Base-by-base conservation (phyloP, 768 basidiomycete species). In the Hydnum rufescens region DNA sequence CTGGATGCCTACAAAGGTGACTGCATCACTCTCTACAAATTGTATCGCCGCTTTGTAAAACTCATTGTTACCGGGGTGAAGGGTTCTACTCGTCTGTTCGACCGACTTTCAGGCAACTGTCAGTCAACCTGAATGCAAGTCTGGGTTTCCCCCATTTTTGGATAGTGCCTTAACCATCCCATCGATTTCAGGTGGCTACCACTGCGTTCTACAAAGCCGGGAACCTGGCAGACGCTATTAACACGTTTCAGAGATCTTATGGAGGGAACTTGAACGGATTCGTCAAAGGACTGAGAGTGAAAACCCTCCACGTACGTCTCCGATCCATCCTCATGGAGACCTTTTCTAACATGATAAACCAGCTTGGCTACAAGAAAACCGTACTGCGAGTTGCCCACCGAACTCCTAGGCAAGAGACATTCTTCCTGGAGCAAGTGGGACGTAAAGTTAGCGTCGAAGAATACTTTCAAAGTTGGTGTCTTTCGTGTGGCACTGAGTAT, bases 261-360 rank as follows among this genome's bases (percentile, higher is more conserved):
- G 54, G 39, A 4, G 31, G 51, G 3, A 48, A 51, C 19, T 36
- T 50, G 31, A 68, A 67, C n/a, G 74, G 65, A 0, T 87, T 84
- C 57, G 78, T 74, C 36, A 75, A 70, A 54, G 73, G 80, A 4
- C 71, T 86, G 2, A 68, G 85, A 34, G 66, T 88, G 46, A 70
- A 69, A 61, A 75, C 82, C 18, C 42, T 52, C 4, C 51, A 56
- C 52, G 68, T 88, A 13, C 75, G 76, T n/a, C 22, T 39, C 22
- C 36, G 36, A 13, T 13, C 36, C 22, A 13, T 39, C 36, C 13
- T 22, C 36, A 39, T 22, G 36, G 22, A 39, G 22, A 13, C 13
- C 22, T 39, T 39, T 39, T 22, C 36, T 13, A 22, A 39, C 13
- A 39, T n/a, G n/a, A n/a, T n/a, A n/a, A n/a, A n/a, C 19, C 19